Base-by-base conservation (phyloP, 768 basidiomycete species). In the Lentinus brumalis region DNA sequence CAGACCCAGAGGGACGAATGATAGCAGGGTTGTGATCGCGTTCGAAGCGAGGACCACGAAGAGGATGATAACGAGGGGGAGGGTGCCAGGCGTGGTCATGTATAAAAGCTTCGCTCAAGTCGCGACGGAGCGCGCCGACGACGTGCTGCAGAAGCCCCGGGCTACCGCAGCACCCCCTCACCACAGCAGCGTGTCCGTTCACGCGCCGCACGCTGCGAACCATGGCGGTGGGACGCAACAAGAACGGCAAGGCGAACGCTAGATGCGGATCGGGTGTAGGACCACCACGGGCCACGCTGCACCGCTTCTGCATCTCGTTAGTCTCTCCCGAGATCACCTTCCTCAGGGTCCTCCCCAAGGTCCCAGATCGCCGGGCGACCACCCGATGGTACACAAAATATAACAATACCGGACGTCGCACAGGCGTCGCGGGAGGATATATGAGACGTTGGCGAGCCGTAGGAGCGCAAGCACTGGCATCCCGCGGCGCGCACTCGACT, bases 41-140 rank as follows among this genome's bases (percentile, higher is more conserved):
- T 45, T 14, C 7, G 52, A 47, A 29, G 56, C 15, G n/a, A 63
- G 53, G 14, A 63, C 57, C 12, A 35, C 40, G 50, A 59, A 3
- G 54, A 63, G 16, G 50, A 63, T 47, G 29, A 63, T 29, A 6
- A 46, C 11, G 30, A 63, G 31, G 10, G 44, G 57, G 50, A 57
- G 57, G 4, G 21, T 39, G 12, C 53, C 35, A 15, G 53, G 53
- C 26, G 35, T 39, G 30, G 53, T 55, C 53, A 55, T 55, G 32
- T 21, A 12, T 16, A 16, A 30, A 16, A 52, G 29, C 15, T 6
- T 15, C 6, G 15, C 29, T 26, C 21, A 26, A 50, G 49, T 21
- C 9, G 26, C 15, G 16, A 16, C 7, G 21, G 46, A 26, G 26
- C 12, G 46, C 46, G 29, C 46, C 6, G 46, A 29, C 11, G 46